Percentiles rank a stretch among this genome's conserved stretches.
phyloP scores from a whole-genome alignment of 2,329 filamentous ascomycete species.

The Fusarium burgessii region DNA sequence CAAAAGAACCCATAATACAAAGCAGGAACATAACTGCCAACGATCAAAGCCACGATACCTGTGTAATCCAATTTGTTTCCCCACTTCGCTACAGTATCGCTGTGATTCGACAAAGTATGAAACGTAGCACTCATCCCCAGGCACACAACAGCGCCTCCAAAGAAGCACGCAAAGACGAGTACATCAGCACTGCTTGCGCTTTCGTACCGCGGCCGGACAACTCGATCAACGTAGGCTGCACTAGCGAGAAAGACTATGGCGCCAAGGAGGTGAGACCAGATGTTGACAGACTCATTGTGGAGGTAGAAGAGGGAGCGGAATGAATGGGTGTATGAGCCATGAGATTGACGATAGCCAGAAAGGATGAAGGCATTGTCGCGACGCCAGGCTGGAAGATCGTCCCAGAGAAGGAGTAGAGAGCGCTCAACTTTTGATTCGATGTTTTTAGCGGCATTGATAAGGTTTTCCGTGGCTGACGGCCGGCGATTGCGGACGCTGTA shows the following conservation, averaged over 20 bases:
- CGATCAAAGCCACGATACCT: slow-evolving; percentile 91
- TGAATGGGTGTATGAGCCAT: slow-evolving; percentile 60
- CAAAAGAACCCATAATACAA: slow-evolving; percentile 90
- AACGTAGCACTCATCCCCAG: slow-evolving; percentile 86
- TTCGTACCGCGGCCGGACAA: slow-evolving; percentile 74
- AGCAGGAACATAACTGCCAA: slow-evolving; percentile 89
- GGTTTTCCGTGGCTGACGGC: slow-evolving; percentile 46
- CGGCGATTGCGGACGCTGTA: slow-evolving; percentile 46
- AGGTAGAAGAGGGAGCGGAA: slow-evolving; percentile 63
- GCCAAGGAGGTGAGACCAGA: slow-evolving; percentile 75
- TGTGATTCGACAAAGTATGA: slow-evolving; percentile 89
- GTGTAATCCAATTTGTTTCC: slow-evolving; percentile 96
- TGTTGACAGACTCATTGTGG: slow-evolving; percentile 73
- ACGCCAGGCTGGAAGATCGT: slow-evolving; percentile 69
- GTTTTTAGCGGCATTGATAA: slow-evolving; percentile 41
- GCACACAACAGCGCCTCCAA: slow-evolving; percentile 77
- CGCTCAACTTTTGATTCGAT: slow-evolving; percentile 56
- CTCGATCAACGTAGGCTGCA: slow-evolving; percentile 65
- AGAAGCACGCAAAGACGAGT: slow-evolving; percentile 82
- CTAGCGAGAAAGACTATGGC: slow-evolving; percentile 67
- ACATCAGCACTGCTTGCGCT: slow-evolving; percentile 72
- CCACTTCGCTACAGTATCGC: slow-evolving; percentile 78
- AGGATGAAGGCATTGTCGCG: slow-evolving; percentile 70
- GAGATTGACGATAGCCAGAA: slow-evolving; percentile 65
- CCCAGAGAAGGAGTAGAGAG: slow-evolving; percentile 64